These are phyloP conservation scores for Pleurotus ostreatus DNA, from an alignment of 768 basidiomycete species.

Conservation along the genomic window DNA sequence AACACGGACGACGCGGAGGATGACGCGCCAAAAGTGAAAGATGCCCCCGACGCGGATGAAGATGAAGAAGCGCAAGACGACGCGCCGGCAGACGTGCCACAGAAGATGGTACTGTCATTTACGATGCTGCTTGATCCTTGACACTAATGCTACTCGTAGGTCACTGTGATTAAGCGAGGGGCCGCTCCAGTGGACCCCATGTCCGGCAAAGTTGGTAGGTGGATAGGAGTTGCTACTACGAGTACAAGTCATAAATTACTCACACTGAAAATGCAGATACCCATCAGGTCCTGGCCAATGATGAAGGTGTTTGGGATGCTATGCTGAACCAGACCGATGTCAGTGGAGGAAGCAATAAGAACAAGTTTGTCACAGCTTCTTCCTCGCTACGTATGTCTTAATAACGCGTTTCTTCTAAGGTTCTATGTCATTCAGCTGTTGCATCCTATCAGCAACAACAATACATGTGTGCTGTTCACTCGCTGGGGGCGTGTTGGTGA, in stretches of 20 bases:
- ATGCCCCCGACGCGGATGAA: conserved; percentile 19
- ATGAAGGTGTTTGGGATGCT: conserved; percentile 48
- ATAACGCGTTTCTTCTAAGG: conserved; percentile 20
- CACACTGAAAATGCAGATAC: conserved; percentile 28
- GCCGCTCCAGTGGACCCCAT: conserved; percentile 51
- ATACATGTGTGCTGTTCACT: conserved; percentile 38
- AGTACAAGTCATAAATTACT: not conserved
- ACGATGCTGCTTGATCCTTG: not conserved
- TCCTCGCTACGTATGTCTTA: not conserved
- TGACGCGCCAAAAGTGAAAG: not conserved
- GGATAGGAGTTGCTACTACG: not conserved
- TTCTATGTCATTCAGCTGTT: conserved; percentile 59
- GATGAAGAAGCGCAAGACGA: conserved; percentile 19
- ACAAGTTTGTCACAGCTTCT: conserved; percentile 37
- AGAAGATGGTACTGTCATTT: conserved; percentile 38
- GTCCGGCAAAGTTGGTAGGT: conserved; percentile 44
- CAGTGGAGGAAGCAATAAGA: conserved; percentile 45
- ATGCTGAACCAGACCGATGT: conserved; percentile 62
- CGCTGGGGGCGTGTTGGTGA: conserved; percentile 66
- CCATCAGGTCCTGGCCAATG: conserved; percentile 45
- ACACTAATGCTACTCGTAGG: conserved; percentile 13
- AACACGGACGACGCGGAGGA: conserved; percentile 21
- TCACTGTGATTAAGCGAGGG: conserved; percentile 46
- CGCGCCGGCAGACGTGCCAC: conserved; percentile 20
- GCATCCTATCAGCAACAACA: conserved; percentile 38